These are phyloP conservation scores for Lasiodiplodia gonubiensis DNA, from an alignment of 2,329 filamentous ascomycete species.

Conservation along the genomic window DNA sequence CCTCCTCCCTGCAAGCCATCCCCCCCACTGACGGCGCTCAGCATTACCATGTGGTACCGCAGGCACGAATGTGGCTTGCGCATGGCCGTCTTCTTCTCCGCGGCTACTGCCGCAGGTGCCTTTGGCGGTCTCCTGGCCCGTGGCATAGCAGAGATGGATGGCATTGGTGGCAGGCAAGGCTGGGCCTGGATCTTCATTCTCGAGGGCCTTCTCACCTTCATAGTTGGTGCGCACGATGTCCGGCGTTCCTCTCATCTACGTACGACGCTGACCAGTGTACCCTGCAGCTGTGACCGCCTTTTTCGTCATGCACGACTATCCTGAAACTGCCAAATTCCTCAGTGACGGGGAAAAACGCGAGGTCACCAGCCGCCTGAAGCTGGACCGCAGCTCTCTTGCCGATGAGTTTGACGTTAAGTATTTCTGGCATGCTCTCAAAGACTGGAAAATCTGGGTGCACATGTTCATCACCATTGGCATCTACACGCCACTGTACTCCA, in stretches of 20 bases:
- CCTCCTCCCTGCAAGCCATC: background rate
- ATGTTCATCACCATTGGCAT: constrained; percentile 49
- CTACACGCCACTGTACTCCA: constrained; percentile 52
- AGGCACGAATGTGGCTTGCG: constrained; percentile 64
- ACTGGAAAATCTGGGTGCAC: constrained; percentile 53
- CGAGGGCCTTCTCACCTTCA: constrained; percentile 40
- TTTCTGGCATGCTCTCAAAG: constrained; percentile 45
- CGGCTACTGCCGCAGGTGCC: constrained; percentile 62
- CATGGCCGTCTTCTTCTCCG: constrained; percentile 65
- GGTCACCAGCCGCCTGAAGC: constrained; percentile 52
- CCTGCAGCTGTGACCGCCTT: constrained; percentile 35
- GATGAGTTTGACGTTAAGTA: constrained; percentile 47
- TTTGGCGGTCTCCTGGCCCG: constrained; percentile 66
- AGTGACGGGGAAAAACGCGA: constrained; percentile 53
- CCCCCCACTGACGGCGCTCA: constrained; percentile 40
- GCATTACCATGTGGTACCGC: constrained; percentile 68
- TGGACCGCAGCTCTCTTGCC: constrained; percentile 38
- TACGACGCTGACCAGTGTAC: background rate
- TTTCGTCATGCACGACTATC: constrained; percentile 66
- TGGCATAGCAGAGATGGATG: constrained; percentile 66
- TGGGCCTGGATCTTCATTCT: constrained; percentile 47
- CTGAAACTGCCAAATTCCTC: constrained; percentile 63
- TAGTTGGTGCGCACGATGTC: constrained; percentile 33
- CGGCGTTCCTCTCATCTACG: too few species aligned
- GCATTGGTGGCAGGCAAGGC: constrained; percentile 49